Percentiles rank a stretch among this genome's conserved stretches.
Conservation (phyloP, 2,329 filamentous ascomycete species). For the Stagonosporopsis cucurbitacearum region DNA sequence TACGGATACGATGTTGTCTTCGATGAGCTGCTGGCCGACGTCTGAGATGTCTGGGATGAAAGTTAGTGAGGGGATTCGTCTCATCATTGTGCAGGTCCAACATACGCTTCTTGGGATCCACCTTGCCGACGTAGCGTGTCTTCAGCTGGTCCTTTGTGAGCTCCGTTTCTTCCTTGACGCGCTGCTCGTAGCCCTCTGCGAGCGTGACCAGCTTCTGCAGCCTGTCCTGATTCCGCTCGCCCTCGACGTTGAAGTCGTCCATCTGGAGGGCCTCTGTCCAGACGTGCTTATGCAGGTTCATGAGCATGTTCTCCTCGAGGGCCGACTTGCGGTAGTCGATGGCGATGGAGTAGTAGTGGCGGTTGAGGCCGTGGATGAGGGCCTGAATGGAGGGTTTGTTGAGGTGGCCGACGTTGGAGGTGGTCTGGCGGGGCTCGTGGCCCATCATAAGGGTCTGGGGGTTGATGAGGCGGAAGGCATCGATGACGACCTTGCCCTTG, state of each 20-base stretch:
- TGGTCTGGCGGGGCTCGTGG: slow-evolving; percentile 96
- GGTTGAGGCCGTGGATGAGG: slow-evolving; percentile 95
- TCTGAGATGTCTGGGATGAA: slow-evolving; percentile 76
- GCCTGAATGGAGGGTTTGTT: slow-evolving; percentile 99
- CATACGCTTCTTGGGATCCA: slow-evolving; percentile 95
- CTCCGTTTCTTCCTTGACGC: slow-evolving; percentile 98
- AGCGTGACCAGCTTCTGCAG: slow-evolving; percentile 85
- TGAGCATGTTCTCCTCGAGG: slow-evolving; percentile 98
- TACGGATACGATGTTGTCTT: slow-evolving; percentile 99
- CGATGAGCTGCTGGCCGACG: slow-evolving; percentile 93
- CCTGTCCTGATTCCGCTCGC: slow-evolving; percentile 82
- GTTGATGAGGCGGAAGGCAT: slow-evolving; percentile 98
- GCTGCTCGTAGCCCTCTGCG: slow-evolving; percentile 96
- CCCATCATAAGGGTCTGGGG: slow-evolving; percentile 97
- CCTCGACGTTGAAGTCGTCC: slow-evolving; percentile 91
- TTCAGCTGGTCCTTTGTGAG: slow-evolving; percentile 96
- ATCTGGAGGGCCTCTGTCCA: slow-evolving; percentile 98
- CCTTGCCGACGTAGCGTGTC: slow-evolving; percentile 98
- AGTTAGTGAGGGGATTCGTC: slow-evolving; percentile 26
- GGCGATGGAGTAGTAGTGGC: slow-evolving; percentile 98
- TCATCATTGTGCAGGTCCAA: slow-evolving; percentile 17
- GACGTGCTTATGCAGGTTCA: slow-evolving; percentile 99
- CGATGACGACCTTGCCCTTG: slow-evolving; percentile 99
- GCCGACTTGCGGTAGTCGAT: slow-evolving; percentile 99
- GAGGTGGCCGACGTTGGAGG: slow-evolving; percentile 94